phyloP scores from a whole-genome alignment of 768 basidiomycete genomes.

The Suillus sp. region DNA sequence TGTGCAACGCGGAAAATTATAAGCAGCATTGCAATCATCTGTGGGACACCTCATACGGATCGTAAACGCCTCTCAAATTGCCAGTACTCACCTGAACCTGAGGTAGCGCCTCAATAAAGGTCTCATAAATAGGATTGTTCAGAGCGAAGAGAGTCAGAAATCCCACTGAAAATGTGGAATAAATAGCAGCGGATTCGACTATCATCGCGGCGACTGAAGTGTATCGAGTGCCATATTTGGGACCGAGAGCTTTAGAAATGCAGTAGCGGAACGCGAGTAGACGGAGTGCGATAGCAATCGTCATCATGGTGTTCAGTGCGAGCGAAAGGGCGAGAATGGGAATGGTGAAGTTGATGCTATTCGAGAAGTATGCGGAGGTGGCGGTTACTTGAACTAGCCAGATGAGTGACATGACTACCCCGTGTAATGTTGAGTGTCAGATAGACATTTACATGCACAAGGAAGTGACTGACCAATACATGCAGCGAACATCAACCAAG shows the following conservation, averaged over 20 bases:
- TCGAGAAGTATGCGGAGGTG: background rate
- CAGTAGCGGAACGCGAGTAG: conserved; percentile 26
- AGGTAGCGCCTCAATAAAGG: conserved; percentile 32
- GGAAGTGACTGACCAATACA: background rate
- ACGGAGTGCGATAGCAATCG: conserved; percentile 33
- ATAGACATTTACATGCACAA: background rate
- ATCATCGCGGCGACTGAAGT: conserved; percentile 36
- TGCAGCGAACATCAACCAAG: background rate
- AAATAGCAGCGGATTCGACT: conserved; percentile 38
- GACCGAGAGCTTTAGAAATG: conserved; percentile 22
- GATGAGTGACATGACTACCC: background rate
- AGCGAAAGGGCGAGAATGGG: conserved; percentile 33
- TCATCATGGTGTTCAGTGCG: conserved; percentile 36
- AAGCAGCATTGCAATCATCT: conserved; percentile 34
- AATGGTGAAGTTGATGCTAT: conserved; percentile 16
- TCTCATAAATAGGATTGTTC: conserved; percentile 26
- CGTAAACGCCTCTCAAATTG: background rate
- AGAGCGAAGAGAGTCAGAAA: conserved; percentile 33
- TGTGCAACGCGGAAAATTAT: conserved; percentile 34
- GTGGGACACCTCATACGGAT: no score
- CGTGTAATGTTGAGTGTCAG: background rate
- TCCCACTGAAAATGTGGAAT: conserved; percentile 27
- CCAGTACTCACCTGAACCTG: conserved; percentile 29
- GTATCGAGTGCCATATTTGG: conserved; percentile 27
- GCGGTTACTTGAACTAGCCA: background rate